Percentiles rank a stretch among this genome's conserved stretches.
These are phyloP conservation scores for Plasmodium inui DNA, from an alignment of 169 alveolate genomes.

Conservation along the genomic window DNA sequence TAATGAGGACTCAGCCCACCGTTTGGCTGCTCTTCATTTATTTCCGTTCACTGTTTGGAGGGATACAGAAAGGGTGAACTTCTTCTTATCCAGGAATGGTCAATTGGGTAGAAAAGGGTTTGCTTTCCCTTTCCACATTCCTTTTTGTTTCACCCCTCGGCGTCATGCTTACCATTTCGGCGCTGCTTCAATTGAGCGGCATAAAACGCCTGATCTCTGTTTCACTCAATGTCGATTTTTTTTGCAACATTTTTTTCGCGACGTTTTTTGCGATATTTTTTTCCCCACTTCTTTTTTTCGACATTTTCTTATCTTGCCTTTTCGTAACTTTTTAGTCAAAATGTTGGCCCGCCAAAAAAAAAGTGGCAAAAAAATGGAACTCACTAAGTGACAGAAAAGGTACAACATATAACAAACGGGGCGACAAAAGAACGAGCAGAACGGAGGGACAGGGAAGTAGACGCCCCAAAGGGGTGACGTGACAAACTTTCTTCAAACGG, in stretches of 20 bases:
- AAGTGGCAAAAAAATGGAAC: not conserved
- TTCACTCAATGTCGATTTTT: not conserved
- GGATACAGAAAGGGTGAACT: not conserved
- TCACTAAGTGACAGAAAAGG: not conserved
- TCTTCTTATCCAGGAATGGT: not conserved
- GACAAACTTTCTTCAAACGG: not conserved
- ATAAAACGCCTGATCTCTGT: not conserved
- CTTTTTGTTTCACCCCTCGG: not conserved
- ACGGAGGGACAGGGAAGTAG: not conserved
- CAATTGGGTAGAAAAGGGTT: not conserved
- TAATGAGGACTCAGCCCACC: not conserved
- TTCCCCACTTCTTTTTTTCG: not conserved
- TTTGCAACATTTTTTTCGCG: not conserved
- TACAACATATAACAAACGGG: not conserved
- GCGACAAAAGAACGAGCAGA: not conserved
- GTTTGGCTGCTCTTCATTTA: not conserved
- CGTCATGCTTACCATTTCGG: not conserved
- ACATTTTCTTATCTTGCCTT: not conserved
- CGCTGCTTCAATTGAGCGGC: not conserved
- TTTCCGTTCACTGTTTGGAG: not conserved
- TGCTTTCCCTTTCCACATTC: conserved; percentile 5
- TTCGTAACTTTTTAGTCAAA: not conserved
- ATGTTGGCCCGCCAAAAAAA: not conserved
- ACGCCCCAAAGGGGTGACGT: not conserved
- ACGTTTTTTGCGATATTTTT: not conserved